These are phyloP conservation scores for Spizellomyces sp. DNA, from an alignment of 192 early-diverging fungal species.

Conservation along the genomic window DNA sequence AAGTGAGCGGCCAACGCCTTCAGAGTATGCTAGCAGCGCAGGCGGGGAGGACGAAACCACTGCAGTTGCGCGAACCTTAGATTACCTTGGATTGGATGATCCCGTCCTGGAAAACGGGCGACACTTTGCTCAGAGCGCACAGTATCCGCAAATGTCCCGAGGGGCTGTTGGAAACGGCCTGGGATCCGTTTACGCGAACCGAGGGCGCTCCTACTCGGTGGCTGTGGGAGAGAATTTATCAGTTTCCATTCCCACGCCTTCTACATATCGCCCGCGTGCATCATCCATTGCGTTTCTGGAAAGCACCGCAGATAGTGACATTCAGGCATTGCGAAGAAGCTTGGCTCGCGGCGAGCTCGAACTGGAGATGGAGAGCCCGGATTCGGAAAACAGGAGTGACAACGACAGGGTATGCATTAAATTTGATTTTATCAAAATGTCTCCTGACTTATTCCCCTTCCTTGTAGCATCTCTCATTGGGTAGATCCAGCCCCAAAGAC, in stretches of 20 bases:
- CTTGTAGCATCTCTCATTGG: constrained; percentile 9
- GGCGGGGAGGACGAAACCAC: constrained; percentile 56
- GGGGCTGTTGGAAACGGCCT: too few species aligned
- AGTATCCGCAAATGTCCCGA: not conserved
- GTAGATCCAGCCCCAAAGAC: constrained; percentile 21
- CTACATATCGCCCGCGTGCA: constrained; percentile 34
- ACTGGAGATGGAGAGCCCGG: constrained; percentile 17
- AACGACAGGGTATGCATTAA: constrained; percentile 6
- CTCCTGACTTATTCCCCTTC: not conserved
- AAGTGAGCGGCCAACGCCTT: not conserved
- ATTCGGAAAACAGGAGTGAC: constrained; percentile 3
- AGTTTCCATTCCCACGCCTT: constrained; percentile 4
- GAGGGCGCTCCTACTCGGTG: constrained; percentile 32
- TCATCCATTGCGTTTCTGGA: constrained; percentile 43
- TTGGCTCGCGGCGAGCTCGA: constrained; percentile 15
- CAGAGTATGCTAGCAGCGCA: constrained; percentile 22
- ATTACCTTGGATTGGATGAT: constrained; percentile 73
- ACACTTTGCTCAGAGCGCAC: constrained; percentile 6
- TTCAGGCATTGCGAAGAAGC: constrained; percentile 22
- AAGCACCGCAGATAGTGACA: constrained; percentile 23
- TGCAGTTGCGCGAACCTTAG: constrained; percentile 64
- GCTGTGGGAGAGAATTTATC: constrained; percentile 30
- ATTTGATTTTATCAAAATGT: not conserved
- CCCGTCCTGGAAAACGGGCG: constrained; percentile 17
- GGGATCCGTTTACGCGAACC: constrained; percentile 1